Percentiles rank a stretch among this genome's conserved stretches.
These are phyloP conservation scores for Chimonanthus salicifolius DNA, from an alignment of 164 flowering plant genomes.

Conservation along the genomic window DNA sequence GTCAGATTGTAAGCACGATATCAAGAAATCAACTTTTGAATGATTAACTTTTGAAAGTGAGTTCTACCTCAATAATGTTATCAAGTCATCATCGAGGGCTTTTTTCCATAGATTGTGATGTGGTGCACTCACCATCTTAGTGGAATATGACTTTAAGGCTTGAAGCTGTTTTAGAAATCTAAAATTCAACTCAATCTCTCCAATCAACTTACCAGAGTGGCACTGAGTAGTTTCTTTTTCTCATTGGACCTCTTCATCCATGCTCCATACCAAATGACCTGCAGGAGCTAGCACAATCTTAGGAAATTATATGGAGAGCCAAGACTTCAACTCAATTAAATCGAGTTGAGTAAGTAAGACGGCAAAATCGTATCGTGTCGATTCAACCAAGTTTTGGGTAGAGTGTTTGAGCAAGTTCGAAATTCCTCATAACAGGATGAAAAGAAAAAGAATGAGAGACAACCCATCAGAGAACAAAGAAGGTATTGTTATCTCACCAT, in stretches of 20 bases:
- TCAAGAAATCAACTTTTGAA: too few species aligned
- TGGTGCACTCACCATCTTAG: too few species aligned
- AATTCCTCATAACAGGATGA: neutral
- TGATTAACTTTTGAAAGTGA: too few species aligned
- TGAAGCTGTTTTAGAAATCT: neutral
- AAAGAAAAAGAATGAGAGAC: neutral
- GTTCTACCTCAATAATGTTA: too few species aligned
- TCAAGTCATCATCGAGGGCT: too few species aligned
- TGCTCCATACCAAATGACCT: slow-evolving; percentile 69
- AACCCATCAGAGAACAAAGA: neutral
- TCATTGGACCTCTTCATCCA: slow-evolving; percentile 46
- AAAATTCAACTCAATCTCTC: neutral
- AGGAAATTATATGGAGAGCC: neutral
- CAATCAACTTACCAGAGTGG: slow-evolving; percentile 33
- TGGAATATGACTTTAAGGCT: neutral
- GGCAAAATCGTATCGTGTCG: too few species aligned
- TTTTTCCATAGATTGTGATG: too few species aligned
- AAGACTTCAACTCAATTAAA: too few species aligned
- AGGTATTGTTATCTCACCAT: slow-evolving; percentile 28
- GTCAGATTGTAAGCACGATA: too few species aligned
- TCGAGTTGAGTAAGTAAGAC: too few species aligned
- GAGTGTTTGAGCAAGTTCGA: too few species aligned
- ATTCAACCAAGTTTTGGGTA: too few species aligned
- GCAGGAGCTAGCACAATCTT: neutral
- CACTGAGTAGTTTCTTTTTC: slow-evolving; percentile 26